Evolutionary conservation across 2,329 filamentous ascomycete species (phyloP).

Genomic region (Diaporthe vaccinii): DNA sequence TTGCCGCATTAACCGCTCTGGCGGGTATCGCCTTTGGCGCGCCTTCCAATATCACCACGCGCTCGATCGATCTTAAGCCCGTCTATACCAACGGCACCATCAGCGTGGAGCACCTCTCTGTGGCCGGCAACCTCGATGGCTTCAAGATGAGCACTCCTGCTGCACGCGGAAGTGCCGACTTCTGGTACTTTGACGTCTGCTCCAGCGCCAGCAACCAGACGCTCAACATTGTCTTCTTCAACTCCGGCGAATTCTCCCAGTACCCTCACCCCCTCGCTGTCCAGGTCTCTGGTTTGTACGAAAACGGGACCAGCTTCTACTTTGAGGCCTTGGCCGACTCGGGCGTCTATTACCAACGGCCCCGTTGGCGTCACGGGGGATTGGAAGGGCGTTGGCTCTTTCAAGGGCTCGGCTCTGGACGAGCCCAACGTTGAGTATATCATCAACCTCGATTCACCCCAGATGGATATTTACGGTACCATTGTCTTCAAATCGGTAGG

Average conservation of each 20-base stretch:
- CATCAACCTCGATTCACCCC: neutral
- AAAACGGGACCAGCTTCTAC: neutral
- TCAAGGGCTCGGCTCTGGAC: neutral
- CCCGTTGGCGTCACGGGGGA: neutral
- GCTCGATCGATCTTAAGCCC: neutral
- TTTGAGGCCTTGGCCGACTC: neutral
- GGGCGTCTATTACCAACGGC: neutral
- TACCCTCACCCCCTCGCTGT: neutral
- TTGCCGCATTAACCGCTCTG: neutral
- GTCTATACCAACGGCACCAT: slow-evolving; percentile 2
- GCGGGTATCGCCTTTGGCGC: slow-evolving; percentile 3
- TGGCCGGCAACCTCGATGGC: neutral
- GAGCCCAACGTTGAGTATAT: neutral
- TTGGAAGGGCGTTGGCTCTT: neutral
- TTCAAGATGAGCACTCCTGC: slow-evolving; percentile 3
- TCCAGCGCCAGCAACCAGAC: neutral
- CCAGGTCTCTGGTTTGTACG: neutral
- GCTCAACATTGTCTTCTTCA: neutral
- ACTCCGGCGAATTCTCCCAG: neutral
- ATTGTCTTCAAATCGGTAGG: neutral
- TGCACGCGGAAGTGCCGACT: neutral
- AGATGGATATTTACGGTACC: neutral
- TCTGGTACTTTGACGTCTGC: slow-evolving; percentile 17
- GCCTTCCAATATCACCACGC: neutral
- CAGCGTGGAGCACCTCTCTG: neutral